Percentiles rank a stretch among this genome's conserved stretches.
Evolutionary conservation across 2,329 filamentous ascomycete genomes (phyloP).

Genomic region (Berkeleyomyces rouxiae): DNA sequence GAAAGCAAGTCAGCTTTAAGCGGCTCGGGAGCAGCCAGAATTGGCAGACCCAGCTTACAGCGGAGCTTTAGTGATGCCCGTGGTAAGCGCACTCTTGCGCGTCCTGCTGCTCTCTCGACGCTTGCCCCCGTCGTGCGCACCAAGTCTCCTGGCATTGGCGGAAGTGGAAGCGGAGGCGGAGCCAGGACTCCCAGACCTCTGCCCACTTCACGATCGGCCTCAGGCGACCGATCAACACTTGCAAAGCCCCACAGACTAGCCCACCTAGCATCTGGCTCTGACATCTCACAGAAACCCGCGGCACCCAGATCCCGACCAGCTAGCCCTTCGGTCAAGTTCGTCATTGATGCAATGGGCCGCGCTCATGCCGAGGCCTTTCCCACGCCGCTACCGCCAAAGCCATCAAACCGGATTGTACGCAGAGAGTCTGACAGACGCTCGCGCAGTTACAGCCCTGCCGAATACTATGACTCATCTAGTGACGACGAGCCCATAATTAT

Average conservation of each 20-base stretch:
- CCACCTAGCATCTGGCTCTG: slow-evolving; percentile 28
- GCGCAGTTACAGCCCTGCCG: slow-evolving; percentile 16
- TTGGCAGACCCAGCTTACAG: slow-evolving; percentile 30
- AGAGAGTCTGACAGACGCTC: slow-evolving; percentile 11
- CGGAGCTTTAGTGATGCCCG: slow-evolving; percentile 39
- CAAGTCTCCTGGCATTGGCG: slow-evolving; percentile 10
- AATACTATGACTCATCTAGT: slow-evolving; percentile 38
- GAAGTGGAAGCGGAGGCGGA: slow-evolving; percentile 9
- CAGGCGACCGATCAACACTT: slow-evolving; percentile 32
- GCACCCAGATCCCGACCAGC: slow-evolving; percentile 31
- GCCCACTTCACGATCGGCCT: slow-evolving; percentile 22
- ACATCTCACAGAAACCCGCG: slow-evolving; percentile 35
- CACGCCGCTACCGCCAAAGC: neutral
- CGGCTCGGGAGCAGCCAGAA: slow-evolving; percentile 35
- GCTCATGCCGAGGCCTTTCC: slow-evolving; percentile 34
- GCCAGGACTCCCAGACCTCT: slow-evolving; percentile 9
- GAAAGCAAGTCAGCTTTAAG: slow-evolving; percentile 25
- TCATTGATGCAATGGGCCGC: slow-evolving; percentile 44
- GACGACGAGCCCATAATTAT: slow-evolving; percentile 51
- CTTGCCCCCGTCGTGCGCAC: slow-evolving; percentile 31
- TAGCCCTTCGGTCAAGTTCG: slow-evolving; percentile 43
- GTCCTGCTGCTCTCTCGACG: slow-evolving; percentile 27
- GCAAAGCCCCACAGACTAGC: slow-evolving; percentile 33
- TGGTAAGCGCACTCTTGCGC: slow-evolving; percentile 26
- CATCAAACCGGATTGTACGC: slow-evolving; percentile 1